Conservation (phyloP, 805 yeast species). For the Lipomyces sp. region DNA sequence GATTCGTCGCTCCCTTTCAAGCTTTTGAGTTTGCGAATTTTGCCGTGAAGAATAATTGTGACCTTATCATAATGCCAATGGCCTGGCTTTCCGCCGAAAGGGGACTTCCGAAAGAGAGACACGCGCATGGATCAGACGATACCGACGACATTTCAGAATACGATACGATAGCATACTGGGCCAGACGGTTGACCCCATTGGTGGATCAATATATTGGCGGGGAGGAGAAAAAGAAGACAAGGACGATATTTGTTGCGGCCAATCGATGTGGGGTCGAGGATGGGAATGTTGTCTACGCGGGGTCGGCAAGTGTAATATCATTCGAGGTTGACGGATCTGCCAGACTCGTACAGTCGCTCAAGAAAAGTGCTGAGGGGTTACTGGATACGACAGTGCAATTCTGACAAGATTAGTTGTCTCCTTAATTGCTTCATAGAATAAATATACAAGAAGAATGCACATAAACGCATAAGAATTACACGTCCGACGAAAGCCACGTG, state of each 20-base stretch:
- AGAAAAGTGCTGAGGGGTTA: constrained; percentile 12
- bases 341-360: background rate
- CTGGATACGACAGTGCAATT: background rate
- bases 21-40: constrained; percentile 65
- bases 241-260: constrained; percentile 50
- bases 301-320: constrained; percentile 46
- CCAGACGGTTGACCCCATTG: constrained; percentile 64
- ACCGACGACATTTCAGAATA: constrained; percentile 36
- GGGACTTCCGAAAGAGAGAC: constrained; percentile 7
- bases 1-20: constrained; percentile 75
- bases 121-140: constrained; percentile 2
- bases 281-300: constrained; percentile 51
- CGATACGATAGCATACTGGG: constrained; percentile 68
- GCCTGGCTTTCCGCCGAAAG: constrained; percentile 62
- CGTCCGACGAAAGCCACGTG: constrained; percentile 46
- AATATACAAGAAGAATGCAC: too few species aligned
- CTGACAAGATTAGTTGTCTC: too few species aligned
- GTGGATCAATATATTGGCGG: constrained; percentile 39
- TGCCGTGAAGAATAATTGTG: constrained; percentile 48
- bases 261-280: constrained; percentile 80
- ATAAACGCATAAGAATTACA: too few species aligned
- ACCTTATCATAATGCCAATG: constrained; percentile 71
- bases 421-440: too few species aligned
- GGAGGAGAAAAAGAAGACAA: constrained; percentile 24
- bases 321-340: constrained; percentile 13